Conservation (phyloP, 106 monocot species). For the Iris macrosiphon region DNA sequence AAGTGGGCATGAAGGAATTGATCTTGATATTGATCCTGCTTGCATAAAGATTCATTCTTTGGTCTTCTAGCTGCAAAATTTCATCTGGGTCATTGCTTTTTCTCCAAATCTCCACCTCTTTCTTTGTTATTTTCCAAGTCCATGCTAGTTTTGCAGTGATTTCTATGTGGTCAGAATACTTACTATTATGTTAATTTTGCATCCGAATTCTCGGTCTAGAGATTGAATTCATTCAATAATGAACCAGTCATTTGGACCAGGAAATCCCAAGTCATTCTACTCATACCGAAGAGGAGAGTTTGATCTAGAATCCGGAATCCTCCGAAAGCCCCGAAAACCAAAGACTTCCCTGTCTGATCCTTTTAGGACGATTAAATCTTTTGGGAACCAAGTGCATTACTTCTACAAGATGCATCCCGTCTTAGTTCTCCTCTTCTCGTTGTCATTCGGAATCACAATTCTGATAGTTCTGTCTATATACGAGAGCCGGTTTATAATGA, state of each 20-base stretch:
- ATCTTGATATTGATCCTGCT: no score
- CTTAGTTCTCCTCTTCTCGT: conserved; percentile 35
- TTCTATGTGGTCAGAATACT: no score
- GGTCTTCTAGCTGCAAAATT: no score
- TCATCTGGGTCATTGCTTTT: conserved; percentile 3
- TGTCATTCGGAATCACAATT: conserved; percentile 52
- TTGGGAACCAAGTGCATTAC: conserved; percentile 27
- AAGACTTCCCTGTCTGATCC: conserved; percentile 20
- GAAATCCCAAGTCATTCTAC: conserved; percentile 62
- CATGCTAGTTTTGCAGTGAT: no score
- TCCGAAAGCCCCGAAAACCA: conserved; percentile 38
- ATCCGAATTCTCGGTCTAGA: no score
- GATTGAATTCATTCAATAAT: conserved; percentile 35
- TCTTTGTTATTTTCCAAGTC: no score
- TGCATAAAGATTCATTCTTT: no score
- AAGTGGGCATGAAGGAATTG: no score
- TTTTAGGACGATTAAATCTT: conserved; percentile 30
- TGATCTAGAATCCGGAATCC: conserved; percentile 78
- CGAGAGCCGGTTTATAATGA: conserved; percentile 45
- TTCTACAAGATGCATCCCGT: conserved; percentile 70
- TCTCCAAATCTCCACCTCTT: background rate
- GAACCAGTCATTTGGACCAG: conserved; percentile 57
- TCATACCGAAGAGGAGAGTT: conserved; percentile 78
- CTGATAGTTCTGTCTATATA: conserved; percentile 50
- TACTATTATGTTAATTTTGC: no score